These are phyloP conservation scores for Lagerstroemia speciosa DNA, from an alignment of 345 rosid genomes.

Conservation along the genomic window DNA sequence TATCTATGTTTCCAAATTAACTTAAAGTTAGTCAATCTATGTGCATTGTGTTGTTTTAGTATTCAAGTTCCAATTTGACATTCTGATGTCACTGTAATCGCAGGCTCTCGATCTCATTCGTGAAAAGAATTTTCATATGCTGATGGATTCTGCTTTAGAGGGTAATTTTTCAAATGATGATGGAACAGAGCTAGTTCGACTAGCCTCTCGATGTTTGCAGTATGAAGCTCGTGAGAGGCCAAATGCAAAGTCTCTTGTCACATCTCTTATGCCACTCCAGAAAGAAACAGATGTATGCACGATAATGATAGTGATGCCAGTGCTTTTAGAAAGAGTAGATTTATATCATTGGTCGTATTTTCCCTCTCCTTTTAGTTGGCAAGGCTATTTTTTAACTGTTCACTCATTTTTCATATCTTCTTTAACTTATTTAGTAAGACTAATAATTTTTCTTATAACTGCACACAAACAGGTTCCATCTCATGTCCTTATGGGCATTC, in stretches of 20 bases:
- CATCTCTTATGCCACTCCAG: constrained; percentile 64
- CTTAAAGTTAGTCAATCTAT: background rate
- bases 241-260: constrained; percentile 71
- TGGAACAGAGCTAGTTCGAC: constrained; percentile 70
- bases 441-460: background rate
- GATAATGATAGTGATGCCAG: background rate
- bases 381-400: too few relatives aligned
- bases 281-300: constrained; percentile 64
- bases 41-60: background rate
- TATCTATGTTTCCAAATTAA: background rate
- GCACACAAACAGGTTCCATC: background rate
- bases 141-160: constrained; percentile 96
- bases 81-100: background rate
- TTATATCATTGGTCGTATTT: too few relatives aligned
- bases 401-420: too few relatives aligned
- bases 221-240: constrained; percentile 94
- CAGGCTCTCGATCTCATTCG: constrained; percentile 97
- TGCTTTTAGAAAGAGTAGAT: background rate
- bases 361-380: background rate
- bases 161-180: constrained; percentile 93
- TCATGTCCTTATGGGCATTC: background rate
- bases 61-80: background rate
- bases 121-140: constrained; percentile 74
- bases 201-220: constrained; percentile 87
- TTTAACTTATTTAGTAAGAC: too few relatives aligned